Conservation (phyloP, 1,139 yeast genomes). For the Candida tropicalis region DNA sequence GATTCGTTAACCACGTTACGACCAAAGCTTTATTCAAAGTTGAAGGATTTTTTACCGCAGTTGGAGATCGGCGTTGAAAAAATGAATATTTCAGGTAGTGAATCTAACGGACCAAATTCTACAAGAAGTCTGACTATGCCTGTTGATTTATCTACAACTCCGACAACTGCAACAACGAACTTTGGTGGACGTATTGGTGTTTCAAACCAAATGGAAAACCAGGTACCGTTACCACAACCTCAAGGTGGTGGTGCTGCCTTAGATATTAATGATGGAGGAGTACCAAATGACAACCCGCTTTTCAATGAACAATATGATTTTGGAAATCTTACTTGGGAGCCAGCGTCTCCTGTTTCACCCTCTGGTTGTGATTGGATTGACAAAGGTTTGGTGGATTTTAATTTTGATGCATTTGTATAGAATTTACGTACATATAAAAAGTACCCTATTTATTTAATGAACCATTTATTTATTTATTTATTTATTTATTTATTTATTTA, state of each 20-base stretch:
- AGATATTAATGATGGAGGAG: slow-evolving; percentile 1
- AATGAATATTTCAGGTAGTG: slow-evolving; percentile 8
- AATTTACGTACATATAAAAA: not conserved
- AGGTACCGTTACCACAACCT: not conserved
- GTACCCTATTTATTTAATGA: not conserved
- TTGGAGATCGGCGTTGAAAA: slow-evolving; percentile 16
- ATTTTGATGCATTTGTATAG: slow-evolving; percentile 11
- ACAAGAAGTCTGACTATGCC: slow-evolving; percentile 9
- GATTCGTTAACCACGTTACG: slow-evolving; percentile 36
- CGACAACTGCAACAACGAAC: slow-evolving; percentile 4
- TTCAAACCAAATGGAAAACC: not conserved
- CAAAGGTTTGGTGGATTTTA: slow-evolving; percentile 29
- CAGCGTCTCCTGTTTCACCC: slow-evolving; percentile 42
- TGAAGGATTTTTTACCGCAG: slow-evolving; percentile 23
- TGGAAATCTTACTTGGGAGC: slow-evolving; percentile 11
- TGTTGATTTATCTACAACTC: not conserved
- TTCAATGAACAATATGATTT: slow-evolving; percentile 4
- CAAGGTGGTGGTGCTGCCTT: slow-evolving; percentile 2
- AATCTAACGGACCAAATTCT: slow-evolving; percentile 3
- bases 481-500: not conserved
- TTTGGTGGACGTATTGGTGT: not conserved
- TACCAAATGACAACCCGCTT: slow-evolving; percentile 1
- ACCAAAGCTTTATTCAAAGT: slow-evolving; percentile 29
- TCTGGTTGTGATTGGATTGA: slow-evolving; percentile 60
- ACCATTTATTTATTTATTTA: not conserved